A percentile compares a stretch with the other conserved stretches of the same genome.
Conservation (phyloP, 2,329 filamentous ascomycete species). For the Aaosphaeria pasadenensis region DNA sequence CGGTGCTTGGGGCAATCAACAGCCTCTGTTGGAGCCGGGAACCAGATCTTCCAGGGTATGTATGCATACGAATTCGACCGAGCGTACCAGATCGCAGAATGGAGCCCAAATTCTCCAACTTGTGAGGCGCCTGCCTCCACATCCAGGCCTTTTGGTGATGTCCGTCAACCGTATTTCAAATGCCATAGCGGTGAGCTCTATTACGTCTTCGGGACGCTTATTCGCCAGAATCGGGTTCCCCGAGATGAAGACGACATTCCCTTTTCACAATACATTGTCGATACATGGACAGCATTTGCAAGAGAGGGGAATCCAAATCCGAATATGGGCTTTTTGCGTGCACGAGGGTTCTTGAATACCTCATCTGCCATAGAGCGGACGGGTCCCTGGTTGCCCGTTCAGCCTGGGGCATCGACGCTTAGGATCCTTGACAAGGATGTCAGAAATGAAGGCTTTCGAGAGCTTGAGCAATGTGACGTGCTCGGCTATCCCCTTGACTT, state of each 20-base stretch:
- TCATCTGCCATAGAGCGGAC: constrained; percentile 8
- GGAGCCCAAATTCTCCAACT: constrained; percentile 24
- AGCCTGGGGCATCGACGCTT: constrained; percentile 6
- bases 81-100: constrained; percentile 24
- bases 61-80: constrained; percentile 34
- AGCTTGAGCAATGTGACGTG: constrained; percentile 22
- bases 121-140: constrained; percentile 33
- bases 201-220: constrained; percentile 29
- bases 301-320: constrained; percentile 24
- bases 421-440: constrained; percentile 23
- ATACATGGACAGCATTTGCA: constrained; percentile 32
- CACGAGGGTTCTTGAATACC: constrained; percentile 27
- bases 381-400: constrained; percentile 14
- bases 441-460: constrained; percentile 16
- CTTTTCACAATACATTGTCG: constrained; percentile 29
- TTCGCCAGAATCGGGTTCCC: constrained; percentile 29
- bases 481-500: constrained; percentile 21
- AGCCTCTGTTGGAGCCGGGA: constrained; percentile 15
- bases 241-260: constrained; percentile 30
- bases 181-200: constrained; percentile 33
- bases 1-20: constrained; percentile 31
- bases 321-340: constrained; percentile 13
- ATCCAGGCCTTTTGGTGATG: constrained; percentile 22
- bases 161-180: constrained; percentile 18
- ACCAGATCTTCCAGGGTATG: constrained; percentile 17